Conservation (phyloP, 352 stramenopile genomes). For the Blastocystis sp. region DNA sequence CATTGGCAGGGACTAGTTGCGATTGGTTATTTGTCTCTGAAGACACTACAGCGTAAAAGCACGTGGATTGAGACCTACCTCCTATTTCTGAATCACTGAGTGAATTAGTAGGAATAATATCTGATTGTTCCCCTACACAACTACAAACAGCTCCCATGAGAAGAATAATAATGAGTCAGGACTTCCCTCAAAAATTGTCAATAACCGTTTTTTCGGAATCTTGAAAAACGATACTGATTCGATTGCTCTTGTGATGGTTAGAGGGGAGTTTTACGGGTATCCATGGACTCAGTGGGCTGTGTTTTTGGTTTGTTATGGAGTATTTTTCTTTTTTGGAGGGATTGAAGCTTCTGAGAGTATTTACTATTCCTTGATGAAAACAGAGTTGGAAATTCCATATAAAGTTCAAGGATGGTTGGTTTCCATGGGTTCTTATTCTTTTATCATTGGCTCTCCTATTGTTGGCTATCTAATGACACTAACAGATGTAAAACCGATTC, state of each 20-base stretch:
- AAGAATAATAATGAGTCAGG: background rate
- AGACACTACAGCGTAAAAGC: too few relatives aligned
- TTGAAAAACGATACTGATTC: background rate
- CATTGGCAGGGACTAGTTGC: too few relatives aligned
- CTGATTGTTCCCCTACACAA: background rate
- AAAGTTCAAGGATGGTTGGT: constrained; percentile 33
- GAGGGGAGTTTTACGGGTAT: constrained; percentile 6
- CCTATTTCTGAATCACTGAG: background rate
- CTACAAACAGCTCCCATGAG: background rate
- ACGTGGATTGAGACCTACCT: too few relatives aligned
- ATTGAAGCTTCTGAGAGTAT: constrained; percentile 49
- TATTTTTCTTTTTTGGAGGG: constrained; percentile 62
- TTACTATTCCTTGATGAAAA: constrained; percentile 59
- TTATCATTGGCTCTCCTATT: constrained; percentile 30
- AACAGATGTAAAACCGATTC: constrained; percentile 44
- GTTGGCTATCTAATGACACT: constrained; percentile 18
- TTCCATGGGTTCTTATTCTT: constrained; percentile 32
- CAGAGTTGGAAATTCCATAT: constrained; percentile 35
- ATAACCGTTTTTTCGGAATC: background rate
- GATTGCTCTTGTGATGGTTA: background rate
- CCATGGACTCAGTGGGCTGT: background rate
- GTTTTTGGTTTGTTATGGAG: constrained; percentile 2
- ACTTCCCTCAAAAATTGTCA: background rate
- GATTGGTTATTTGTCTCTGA: too few relatives aligned
- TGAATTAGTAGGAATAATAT: background rate